Percentiles rank a stretch among this genome's conserved stretches.
Conservation (phyloP, 2,329 filamentous ascomycete genomes). For the Corinectria fuckeliana region DNA sequence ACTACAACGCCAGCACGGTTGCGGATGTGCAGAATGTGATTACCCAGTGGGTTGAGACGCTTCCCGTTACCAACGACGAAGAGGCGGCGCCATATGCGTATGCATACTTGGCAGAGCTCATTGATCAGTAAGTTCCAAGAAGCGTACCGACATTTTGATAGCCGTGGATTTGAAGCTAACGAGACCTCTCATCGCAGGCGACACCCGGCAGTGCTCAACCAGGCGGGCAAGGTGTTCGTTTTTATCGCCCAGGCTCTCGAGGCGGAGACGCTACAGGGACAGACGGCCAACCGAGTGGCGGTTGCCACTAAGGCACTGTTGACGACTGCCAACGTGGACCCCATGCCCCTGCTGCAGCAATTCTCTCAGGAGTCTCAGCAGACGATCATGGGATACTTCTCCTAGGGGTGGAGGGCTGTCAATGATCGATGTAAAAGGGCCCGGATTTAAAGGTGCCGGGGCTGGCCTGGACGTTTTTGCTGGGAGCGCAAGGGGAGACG, state of each 20-base stretch:
- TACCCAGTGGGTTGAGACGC: slow-evolving; percentile 85
- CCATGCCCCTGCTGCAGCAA: slow-evolving; percentile 74
- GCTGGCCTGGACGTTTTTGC: slow-evolving; percentile 20
- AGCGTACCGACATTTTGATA: too few species aligned
- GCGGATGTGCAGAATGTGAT: slow-evolving; percentile 78
- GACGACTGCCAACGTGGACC: slow-evolving; percentile 74
- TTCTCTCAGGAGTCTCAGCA: slow-evolving; percentile 83
- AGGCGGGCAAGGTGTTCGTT: slow-evolving; percentile 82
- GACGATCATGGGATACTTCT: slow-evolving; percentile 80
- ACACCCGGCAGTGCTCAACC: slow-evolving; percentile 80
- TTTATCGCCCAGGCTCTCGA: slow-evolving; percentile 89
- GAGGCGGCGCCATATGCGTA: slow-evolving; percentile 97
- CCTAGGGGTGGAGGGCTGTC: slow-evolving; percentile 49
- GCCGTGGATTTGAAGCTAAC: slow-evolving; percentile 36
- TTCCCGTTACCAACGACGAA: slow-evolving; percentile 93
- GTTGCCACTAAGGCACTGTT: slow-evolving; percentile 80
- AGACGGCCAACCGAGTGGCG: slow-evolving; percentile 79
- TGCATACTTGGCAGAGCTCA: slow-evolving; percentile 86
- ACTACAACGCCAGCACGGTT: slow-evolving; percentile 83
- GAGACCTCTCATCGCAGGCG: slow-evolving; percentile 61
- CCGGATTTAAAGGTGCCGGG: slow-evolving; percentile 4
- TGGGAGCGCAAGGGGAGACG: slow-evolving; percentile 15
- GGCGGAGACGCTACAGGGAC: slow-evolving; percentile 85
- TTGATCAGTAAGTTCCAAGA: slow-evolving; percentile 80
- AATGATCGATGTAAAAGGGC: slow-evolving; percentile 11